These are phyloP conservation scores for Coleophoma crateriformis DNA, from an alignment of 2,329 filamentous ascomycete genomes.

Conservation along the genomic window DNA sequence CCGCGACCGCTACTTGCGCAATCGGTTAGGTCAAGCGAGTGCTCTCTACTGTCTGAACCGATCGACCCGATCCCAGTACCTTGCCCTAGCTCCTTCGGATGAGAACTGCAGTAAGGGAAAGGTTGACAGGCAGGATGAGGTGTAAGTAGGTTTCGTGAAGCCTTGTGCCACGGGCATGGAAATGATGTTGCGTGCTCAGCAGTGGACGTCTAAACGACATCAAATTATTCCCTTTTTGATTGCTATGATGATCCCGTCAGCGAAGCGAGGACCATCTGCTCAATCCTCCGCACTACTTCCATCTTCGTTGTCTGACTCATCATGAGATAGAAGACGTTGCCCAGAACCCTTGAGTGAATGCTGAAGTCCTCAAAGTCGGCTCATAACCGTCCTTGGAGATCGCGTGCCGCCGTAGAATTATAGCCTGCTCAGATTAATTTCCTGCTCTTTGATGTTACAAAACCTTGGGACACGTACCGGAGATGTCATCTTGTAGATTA, in stretches of 20 bases:
- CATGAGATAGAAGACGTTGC: constrained; percentile 56
- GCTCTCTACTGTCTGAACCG: too few species aligned
- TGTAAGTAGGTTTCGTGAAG: too few species aligned
- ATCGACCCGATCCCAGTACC: too few species aligned
- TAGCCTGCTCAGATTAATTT: constrained; percentile 12
- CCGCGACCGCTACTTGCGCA: too few species aligned
- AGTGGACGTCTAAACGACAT: too few species aligned
- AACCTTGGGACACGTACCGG: constrained; percentile 16
- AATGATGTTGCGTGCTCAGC: too few species aligned
- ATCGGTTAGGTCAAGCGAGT: too few species aligned
- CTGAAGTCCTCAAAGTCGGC: constrained; percentile 26
- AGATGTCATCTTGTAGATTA: constrained; percentile 36
- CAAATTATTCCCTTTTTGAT: too few species aligned
- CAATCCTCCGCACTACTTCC: constrained; percentile 19
- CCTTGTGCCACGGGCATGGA: too few species aligned
- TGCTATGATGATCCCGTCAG: not conserved
- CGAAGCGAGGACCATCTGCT: constrained; percentile 7
- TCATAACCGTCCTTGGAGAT: constrained; percentile 33
- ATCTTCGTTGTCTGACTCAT: constrained; percentile 37
- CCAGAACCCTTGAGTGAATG: constrained; percentile 48
- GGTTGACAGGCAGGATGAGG: too few species aligned
- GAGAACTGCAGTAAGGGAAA: too few species aligned
- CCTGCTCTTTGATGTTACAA: not conserved
- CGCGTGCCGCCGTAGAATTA: constrained; percentile 29
- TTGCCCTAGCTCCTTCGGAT: too few species aligned